Base-by-base conservation (phyloP, 1,284 basidiomycete species). In the Austropuccinia psidii region DNA sequence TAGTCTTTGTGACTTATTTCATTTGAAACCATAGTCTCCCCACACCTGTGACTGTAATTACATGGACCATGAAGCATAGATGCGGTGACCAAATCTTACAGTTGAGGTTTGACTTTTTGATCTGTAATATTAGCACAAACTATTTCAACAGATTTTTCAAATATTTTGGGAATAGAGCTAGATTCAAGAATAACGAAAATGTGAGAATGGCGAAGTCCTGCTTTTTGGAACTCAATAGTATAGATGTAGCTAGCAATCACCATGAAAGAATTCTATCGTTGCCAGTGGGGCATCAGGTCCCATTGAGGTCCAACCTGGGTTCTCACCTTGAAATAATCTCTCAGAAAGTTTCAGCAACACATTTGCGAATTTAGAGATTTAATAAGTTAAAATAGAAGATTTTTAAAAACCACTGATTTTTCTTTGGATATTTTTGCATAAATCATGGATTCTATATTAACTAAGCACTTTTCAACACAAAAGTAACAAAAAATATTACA, bases 161-260 rank as follows among this genome's bases (percentile, higher is more conserved):
- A 19, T 1, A 33, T 37, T 9, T 15, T 33, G 2, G 65, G 65
- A 4, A n/a, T 1, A 15, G 13, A 29, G 4, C 8, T 21, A 1
- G 21, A 11, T 8, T 54, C 47, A 8, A 67, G 11, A 19, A 33
- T 52, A 5, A 67, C 21, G 11, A 67, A 21, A 19, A 67, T 5
- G 17, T 67, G 64, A n/a, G 45, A 7, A 50, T 65, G 62, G 17
- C 43, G 62, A 29, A 65, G 31, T 5, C 62, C 62, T 15, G 29
- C 29, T 65, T 65, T 65, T 50, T 65, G 62, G 35, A 65, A 65
- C 31, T 65, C 62, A 19, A 66, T 66, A 7, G 64, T 54, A 29
- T 66, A 66, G 17, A 66, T 29, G 27, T 66, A 66, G 2, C n/a
- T 19, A 2, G n/a, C n/a, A n/a, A n/a, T n/a, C n/a, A n/a, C n/a